These are phyloP conservation scores for Dipteronia dyeriana DNA, from an alignment of 345 rosid genomes.

Conservation along the genomic window DNA sequence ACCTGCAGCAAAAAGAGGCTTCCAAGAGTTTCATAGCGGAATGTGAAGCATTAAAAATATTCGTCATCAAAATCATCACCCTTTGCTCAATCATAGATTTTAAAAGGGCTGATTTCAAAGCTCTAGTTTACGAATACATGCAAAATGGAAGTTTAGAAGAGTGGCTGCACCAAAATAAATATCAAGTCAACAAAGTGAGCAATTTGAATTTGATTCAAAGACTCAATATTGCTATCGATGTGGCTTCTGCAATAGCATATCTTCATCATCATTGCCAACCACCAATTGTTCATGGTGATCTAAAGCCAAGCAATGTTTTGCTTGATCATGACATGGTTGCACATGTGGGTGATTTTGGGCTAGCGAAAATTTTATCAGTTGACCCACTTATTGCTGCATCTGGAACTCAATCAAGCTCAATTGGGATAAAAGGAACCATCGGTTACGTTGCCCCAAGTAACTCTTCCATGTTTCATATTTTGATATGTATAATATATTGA, in stretches of 20 bases:
- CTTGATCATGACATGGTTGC: too few species aligned
- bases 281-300: too few species aligned
- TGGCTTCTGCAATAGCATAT: too few species aligned
- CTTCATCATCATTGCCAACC: too few species aligned
- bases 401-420: conserved; percentile 17
- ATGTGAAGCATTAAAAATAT: conserved; percentile 36
- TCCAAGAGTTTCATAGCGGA: conserved; percentile 47
- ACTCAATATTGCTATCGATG: too few species aligned
- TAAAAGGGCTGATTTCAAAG: conserved; percentile 21
- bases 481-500: too few species aligned
- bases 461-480: neutral
- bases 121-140: conserved; percentile 28
- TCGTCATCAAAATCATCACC: conserved; percentile 40
- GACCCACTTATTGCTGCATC: neutral
- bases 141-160: conserved; percentile 26
- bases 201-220: too few species aligned
- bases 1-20: conserved; percentile 39
- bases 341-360: too few species aligned
- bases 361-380: too few species aligned
- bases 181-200: too few species aligned
- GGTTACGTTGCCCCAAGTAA: conserved; percentile 25
- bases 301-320: too few species aligned
- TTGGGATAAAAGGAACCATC: conserved; percentile 21
- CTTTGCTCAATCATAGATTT: conserved; percentile 26
- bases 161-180: too few species aligned